Evolutionary conservation across 106 monocot species (phyloP).

Genomic region (Allium cepa): DNA sequence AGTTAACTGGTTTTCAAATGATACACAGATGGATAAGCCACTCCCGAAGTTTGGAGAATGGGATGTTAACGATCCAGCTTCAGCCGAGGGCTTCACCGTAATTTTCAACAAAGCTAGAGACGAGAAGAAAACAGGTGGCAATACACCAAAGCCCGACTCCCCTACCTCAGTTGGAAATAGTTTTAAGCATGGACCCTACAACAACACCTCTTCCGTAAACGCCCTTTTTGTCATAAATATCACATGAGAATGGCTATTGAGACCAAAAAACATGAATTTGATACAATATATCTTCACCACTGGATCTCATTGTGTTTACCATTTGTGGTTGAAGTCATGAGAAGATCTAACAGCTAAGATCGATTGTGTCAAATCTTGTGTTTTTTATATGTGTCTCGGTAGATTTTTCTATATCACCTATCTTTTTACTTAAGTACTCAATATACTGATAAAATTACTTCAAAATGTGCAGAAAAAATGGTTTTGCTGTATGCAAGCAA

Average conservation of each 20-base stretch:
- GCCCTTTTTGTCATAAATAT: neutral
- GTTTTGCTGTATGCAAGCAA: conserved; percentile 63
- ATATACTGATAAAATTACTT: too few species aligned
- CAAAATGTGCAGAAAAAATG: conserved; percentile 62
- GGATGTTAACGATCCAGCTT: conserved; percentile 65
- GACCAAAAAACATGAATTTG: neutral
- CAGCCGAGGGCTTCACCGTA: conserved; percentile 58
- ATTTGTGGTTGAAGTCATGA: neutral
- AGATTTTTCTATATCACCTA: too few species aligned
- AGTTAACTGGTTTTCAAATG: too few species aligned
- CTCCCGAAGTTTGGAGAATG: conserved; percentile 66
- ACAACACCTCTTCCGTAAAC: conserved; percentile 35
- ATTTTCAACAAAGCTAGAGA: conserved; percentile 69
- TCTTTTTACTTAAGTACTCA: too few species aligned
- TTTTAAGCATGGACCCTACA: conserved; percentile 5
- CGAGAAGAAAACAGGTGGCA: conserved; percentile 55
- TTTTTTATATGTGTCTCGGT: too few species aligned
- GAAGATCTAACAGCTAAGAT: too few species aligned
- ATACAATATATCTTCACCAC: neutral
- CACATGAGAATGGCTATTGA: too few species aligned
- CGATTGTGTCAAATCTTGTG: too few species aligned
- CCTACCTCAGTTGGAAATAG: conserved; percentile 22
- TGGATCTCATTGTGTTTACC: neutral
- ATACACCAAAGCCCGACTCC: conserved; percentile 38
- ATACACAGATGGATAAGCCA: conserved; percentile 26